Conservation (phyloP, 352 stramenopile species). For the Phytophthora idaei region DNA sequence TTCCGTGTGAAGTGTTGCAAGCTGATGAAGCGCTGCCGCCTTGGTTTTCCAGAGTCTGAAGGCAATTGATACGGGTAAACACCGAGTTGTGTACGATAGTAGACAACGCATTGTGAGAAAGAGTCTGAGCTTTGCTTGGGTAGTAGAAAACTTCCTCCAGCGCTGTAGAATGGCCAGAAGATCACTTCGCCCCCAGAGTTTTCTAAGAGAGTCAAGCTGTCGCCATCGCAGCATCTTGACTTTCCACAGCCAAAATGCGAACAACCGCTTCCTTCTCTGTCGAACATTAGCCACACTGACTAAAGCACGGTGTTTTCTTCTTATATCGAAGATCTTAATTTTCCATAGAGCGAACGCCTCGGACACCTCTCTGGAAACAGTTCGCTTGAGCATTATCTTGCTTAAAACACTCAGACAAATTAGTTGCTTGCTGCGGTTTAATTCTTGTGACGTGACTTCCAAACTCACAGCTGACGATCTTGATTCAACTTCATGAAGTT, state of each 20-base stretch:
- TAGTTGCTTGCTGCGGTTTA: conserved; percentile 6
- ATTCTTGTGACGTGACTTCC: conserved; percentile 2
- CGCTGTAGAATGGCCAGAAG: conserved; percentile 10
- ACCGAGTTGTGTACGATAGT: conserved; percentile 3
- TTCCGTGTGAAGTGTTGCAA: conserved; percentile 14
- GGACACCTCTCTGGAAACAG: conserved; percentile 18
- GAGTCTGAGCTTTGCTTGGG: conserved; percentile 19
- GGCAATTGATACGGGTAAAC: conserved; percentile 18
- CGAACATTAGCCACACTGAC: conserved; percentile 20
- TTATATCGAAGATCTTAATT: background rate
- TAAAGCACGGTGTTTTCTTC: conserved; percentile 16
- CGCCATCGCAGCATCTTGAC: conserved; percentile 16
- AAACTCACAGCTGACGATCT: conserved; percentile 8
- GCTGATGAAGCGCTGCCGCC: conserved; percentile 15
- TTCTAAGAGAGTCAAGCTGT: conserved; percentile 21
- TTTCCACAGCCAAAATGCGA: conserved; percentile 42
- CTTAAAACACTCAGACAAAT: conserved; percentile 9
- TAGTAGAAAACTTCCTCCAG: conserved; percentile 22
- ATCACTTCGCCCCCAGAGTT: conserved; percentile 9
- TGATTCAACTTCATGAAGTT: conserved; percentile 19
- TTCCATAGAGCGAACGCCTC: conserved; percentile 39
- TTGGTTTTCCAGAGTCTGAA: conserved; percentile 34
- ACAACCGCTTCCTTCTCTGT: conserved; percentile 15
- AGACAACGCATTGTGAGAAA: conserved; percentile 35
- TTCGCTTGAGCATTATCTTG: conserved; percentile 24